A percentile compares a stretch with the other conserved stretches of the same genome.
These are phyloP conservation scores for Coemansia sp. DNA, from an alignment of 192 early-diverging fungal genomes.

Conservation along the genomic window DNA sequence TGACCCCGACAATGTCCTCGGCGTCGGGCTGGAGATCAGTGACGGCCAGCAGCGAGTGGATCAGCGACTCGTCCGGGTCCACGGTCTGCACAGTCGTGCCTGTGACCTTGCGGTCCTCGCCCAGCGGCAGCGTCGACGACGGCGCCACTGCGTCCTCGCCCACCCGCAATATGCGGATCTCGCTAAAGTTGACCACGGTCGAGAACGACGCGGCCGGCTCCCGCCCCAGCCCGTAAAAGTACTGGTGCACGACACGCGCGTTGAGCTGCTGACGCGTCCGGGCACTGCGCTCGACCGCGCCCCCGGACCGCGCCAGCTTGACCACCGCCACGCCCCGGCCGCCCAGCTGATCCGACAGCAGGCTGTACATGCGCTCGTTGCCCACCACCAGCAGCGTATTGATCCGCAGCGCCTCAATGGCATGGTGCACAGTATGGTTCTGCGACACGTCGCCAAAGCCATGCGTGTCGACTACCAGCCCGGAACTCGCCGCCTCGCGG, in stretches of 20 bases:
- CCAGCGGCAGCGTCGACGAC: slow-evolving; percentile 85
- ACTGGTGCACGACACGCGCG: slow-evolving; percentile 73
- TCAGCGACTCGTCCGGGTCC: slow-evolving; percentile 69
- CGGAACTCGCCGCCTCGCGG: slow-evolving; percentile 52
- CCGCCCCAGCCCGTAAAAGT: slow-evolving; percentile 87
- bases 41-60: slow-evolving; percentile 83
- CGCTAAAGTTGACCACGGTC: slow-evolving; percentile 69
- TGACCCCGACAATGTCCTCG: slow-evolving; percentile 80
- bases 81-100: slow-evolving; percentile 79
- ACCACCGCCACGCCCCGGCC: slow-evolving; percentile 57
- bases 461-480: slow-evolving; percentile 80
- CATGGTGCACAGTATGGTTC: slow-evolving; percentile 69
- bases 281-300: slow-evolving; percentile 84
- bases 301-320: slow-evolving; percentile 90
- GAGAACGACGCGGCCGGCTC: slow-evolving; percentile 78
- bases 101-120: slow-evolving; percentile 67
- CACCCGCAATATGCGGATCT: slow-evolving; percentile 70
- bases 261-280: slow-evolving; percentile 62
- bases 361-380: slow-evolving; percentile 88
- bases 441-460: slow-evolving; percentile 70
- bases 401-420: slow-evolving; percentile 66
- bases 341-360: slow-evolving; percentile 59
- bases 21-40: slow-evolving; percentile 55
- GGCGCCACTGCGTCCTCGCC: slow-evolving; percentile 68
- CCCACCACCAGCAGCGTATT: slow-evolving; percentile 85